A percentile compares a stretch with the other conserved stretches of the same genome.
phyloP scores from a whole-genome alignment of 73 alveolate species.

The Paramecium sexaurelia region DNA sequence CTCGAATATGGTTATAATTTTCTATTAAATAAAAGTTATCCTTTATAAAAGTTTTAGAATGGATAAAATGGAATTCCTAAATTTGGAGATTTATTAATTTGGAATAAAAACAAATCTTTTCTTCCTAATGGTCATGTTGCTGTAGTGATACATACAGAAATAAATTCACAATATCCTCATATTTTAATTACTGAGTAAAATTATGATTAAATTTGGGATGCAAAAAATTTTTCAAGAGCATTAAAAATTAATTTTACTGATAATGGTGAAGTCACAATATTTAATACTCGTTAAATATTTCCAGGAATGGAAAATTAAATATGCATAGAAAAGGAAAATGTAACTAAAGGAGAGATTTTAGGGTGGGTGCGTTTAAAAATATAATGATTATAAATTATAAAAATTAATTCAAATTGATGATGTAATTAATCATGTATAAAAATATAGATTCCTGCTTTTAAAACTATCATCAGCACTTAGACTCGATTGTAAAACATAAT shows the following conservation, averaged over 20 bases:
- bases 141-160: background rate
- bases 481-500: background rate
- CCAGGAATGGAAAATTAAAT: background rate
- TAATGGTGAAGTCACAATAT: background rate
- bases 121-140: constrained; percentile 47
- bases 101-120: background rate
- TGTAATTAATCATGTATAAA: background rate
- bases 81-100: constrained; percentile 34
- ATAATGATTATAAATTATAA: background rate
- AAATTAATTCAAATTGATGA: background rate
- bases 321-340: background rate
- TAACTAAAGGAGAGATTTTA: background rate
- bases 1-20: background rate
- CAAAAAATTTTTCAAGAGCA: background rate
- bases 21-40: background rate
- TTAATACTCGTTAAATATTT: background rate
- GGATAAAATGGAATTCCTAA: background rate
- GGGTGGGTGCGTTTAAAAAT: background rate
- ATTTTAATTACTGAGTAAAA: constrained; percentile 22
- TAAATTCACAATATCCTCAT: background rate
- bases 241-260: background rate
- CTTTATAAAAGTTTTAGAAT: background rate
- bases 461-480: background rate
- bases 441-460: background rate
- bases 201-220: constrained; percentile 50